phyloP scores from a whole-genome alignment of 1,284 basidiomycete species.

The Melampsora larici-populina region DNA sequence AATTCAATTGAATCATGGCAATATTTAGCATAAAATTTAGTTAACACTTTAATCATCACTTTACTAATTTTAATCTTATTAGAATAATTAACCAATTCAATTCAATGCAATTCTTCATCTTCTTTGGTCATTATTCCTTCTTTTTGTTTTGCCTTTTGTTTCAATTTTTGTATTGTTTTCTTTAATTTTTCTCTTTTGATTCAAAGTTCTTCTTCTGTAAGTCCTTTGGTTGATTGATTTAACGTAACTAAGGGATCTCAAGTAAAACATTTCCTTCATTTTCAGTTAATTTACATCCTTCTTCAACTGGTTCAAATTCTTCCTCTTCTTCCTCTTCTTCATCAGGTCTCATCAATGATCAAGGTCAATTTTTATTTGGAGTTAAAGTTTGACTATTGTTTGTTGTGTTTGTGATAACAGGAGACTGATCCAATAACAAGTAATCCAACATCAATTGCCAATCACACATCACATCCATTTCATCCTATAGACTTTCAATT shows the following conservation, averaged over 20 bases:
- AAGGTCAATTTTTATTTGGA: constrained; percentile 51
- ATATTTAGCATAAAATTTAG: constrained; percentile 84
- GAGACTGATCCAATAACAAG: constrained; percentile 83
- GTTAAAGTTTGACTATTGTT: constrained; percentile 29
- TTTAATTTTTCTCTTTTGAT: constrained; percentile 13
- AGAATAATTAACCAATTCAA: constrained; percentile 66
- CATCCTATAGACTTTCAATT: constrained; percentile 82
- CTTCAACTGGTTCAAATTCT: constrained; percentile 50
- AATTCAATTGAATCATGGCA: constrained; percentile 82
- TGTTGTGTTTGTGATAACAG: constrained; percentile 49
- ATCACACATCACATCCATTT: constrained; percentile 68
- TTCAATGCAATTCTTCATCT: constrained; percentile 41
- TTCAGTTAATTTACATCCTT: constrained; percentile 62
- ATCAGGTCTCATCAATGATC: constrained; percentile 53
- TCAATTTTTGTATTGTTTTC: constrained; percentile 9
- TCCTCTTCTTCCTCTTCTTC: not conserved
- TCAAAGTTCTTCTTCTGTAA: constrained; percentile 55
- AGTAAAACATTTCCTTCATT: constrained; percentile 76
- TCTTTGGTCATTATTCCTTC: constrained; percentile 17
- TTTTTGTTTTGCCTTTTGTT: constrained; percentile 18
- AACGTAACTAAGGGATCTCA: constrained; percentile 68
- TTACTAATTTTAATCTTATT: constrained; percentile 71
- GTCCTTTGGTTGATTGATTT: constrained; percentile 63
- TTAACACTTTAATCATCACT: constrained; percentile 78
- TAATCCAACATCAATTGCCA: constrained; percentile 81